Evolutionary conservation across 352 stramenopile species (phyloP).

Genomic region (Phytophthora chlamydospora): DNA sequence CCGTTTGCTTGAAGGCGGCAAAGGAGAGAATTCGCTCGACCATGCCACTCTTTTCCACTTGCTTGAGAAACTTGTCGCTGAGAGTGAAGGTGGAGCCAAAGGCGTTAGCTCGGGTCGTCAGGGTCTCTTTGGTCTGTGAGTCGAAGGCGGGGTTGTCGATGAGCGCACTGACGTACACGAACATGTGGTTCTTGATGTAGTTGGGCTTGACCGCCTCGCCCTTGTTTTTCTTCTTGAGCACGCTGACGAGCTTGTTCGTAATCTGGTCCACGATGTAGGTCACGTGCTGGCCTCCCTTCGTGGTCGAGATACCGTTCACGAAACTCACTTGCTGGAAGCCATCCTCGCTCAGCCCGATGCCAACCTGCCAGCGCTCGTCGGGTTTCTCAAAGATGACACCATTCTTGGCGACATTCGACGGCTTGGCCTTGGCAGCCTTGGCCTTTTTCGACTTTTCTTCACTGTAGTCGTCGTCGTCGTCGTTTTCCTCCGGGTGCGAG

Average conservation of each 20-base stretch:
- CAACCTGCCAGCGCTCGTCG: conserved; percentile 95
- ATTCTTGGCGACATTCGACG: conserved; percentile 43
- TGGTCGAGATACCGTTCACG: conserved; percentile 98
- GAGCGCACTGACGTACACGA: conserved; percentile 95
- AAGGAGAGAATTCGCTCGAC: conserved; percentile 92
- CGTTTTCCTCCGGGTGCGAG: conserved; percentile 33
- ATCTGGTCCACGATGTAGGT: conserved; percentile 93
- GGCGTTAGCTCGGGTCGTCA: conserved; percentile 88
- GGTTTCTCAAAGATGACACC: conserved; percentile 93
- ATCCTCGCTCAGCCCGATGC: conserved; percentile 91
- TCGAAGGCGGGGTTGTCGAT: conserved; percentile 99
- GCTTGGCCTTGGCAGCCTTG: conserved; percentile 40
- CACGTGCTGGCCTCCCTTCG: conserved; percentile 96
- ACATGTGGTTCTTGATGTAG: conserved; percentile 96
- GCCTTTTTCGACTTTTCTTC: conserved; percentile 34
- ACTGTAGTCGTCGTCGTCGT: conserved; percentile 38
- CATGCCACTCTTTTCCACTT: conserved; percentile 90
- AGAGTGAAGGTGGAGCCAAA: conserved; percentile 91
- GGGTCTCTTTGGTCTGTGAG: conserved; percentile 97
- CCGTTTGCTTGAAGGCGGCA: conserved; percentile 92
- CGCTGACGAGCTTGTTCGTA: conserved; percentile 85
- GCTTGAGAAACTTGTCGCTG: conserved; percentile 89
- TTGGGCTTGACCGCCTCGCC: conserved; percentile 93
- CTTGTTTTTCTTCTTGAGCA: conserved; percentile 96
- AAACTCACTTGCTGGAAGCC: conserved; percentile 97